Percentiles rank a stretch among this genome's conserved stretches.
phyloP scores from a whole-genome alignment of 192 early-diverging fungal genomes.

The Diversispora epigaea region DNA sequence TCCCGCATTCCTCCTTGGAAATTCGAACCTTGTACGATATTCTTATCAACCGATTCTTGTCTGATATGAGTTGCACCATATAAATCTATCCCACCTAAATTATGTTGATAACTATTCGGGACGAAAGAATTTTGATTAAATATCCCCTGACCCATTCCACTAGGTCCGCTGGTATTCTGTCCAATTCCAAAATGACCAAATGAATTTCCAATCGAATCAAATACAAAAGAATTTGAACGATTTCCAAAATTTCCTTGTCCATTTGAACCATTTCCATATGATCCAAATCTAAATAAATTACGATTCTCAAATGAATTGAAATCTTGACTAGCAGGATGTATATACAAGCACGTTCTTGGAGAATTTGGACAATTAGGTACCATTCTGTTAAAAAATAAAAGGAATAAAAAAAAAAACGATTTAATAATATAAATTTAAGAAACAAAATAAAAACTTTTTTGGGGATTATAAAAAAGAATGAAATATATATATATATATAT shows the following conservation, averaged over 20 bases:
- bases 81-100: not conserved
- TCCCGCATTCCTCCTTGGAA: not conserved
- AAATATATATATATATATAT: no score
- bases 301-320: conserved; percentile 7
- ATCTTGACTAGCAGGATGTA: conserved; percentile 38
- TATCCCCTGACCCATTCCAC: not conserved
- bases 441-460: not conserved
- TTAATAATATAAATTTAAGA: not conserved
- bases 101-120: not conserved
- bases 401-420: not conserved
- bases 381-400: conserved; percentile 5
- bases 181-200: not conserved
- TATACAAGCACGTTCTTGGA: conserved; percentile 39
- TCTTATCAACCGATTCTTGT: not conserved
- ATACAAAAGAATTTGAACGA: conserved; percentile 1
- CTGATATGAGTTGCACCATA: not conserved
- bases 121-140: not conserved
- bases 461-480: not conserved
- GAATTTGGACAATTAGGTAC: conserved; percentile 45
- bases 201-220: conserved; percentile 5
- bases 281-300: not conserved
- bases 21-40: not conserved
- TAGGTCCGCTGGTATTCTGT: not conserved
- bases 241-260: conserved; percentile 4
- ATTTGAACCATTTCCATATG: conserved; percentile 6